Conservation (phyloP, 1,139 yeast species). For the Geotrichum australiense region DNA sequence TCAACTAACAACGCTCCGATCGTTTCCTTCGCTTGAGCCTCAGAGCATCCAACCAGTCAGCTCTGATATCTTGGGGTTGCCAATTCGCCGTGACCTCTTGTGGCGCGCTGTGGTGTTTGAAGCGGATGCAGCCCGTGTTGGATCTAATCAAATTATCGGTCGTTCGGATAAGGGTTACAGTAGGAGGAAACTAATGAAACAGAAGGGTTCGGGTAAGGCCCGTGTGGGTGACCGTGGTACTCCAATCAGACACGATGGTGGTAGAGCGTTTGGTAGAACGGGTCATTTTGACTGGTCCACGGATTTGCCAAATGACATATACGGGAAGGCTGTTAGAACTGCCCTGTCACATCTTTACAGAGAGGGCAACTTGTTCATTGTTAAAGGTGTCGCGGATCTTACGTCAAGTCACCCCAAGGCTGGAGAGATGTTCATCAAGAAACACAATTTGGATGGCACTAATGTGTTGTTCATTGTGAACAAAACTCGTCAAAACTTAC, state of each 20-base stretch:
- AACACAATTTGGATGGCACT: conserved; percentile 38
- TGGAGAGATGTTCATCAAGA: conserved; percentile 47
- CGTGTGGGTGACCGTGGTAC: conserved; percentile 95
- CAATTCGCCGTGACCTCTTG: conserved; percentile 80
- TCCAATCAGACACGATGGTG: conserved; percentile 86
- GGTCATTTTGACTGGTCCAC: conserved; percentile 92
- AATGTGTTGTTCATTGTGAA: conserved; percentile 64
- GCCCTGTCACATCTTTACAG: conserved; percentile 80
- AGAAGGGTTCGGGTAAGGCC: conserved; percentile 93
- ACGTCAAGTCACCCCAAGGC: conserved; percentile 44
- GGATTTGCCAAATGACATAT: conserved; percentile 67
- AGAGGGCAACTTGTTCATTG: conserved; percentile 59
- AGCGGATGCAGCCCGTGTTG: conserved; percentile 83
- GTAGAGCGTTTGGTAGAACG: conserved; percentile 76
- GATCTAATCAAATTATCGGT: conserved; percentile 78
- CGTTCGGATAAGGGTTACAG: conserved; percentile 85
- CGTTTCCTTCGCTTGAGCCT: conserved; percentile 90
- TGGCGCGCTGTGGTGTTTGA: conserved; percentile 95
- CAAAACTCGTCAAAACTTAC: conserved; percentile 46
- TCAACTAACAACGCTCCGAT: conserved; percentile 72
- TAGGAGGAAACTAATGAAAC: conserved; percentile 74
- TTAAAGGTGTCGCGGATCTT: conserved; percentile 58
- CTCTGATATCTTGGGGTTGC: conserved; percentile 55
- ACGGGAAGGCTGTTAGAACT: conserved; percentile 65
- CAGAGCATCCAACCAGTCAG: conserved; percentile 69